Evolutionary conservation across 345 rosid species (phyloP).

Genomic region (Populus alba): DNA sequence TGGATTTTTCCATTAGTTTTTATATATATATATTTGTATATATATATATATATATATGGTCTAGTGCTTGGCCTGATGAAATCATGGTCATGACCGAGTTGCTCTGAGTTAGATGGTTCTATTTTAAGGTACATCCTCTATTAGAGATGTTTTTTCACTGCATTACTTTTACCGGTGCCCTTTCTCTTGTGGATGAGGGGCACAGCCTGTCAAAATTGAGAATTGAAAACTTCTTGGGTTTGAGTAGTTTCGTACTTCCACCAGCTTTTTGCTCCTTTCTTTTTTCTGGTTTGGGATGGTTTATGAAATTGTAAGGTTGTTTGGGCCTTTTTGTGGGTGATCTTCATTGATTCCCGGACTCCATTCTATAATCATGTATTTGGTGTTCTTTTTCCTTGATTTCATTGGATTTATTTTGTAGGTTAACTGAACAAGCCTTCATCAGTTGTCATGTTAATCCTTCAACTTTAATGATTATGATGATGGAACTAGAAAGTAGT

Average conservation of each 20-base stretch:
- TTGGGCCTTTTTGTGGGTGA: neutral
- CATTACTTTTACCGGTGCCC: neutral
- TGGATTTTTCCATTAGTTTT: neutral
- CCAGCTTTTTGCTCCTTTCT: neutral
- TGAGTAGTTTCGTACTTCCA: neutral
- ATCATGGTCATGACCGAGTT: neutral
- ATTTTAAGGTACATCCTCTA: neutral
- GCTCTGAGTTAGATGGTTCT: neutral
- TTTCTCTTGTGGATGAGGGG: neutral
- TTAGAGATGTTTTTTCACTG: neutral
- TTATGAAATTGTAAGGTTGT: neutral
- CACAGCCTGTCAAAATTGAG: neutral
- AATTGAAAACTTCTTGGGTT: neutral
- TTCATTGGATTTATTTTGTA: neutral
- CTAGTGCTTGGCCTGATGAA: neutral
- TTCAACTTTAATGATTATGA: neutral
- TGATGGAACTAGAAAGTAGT: neutral
- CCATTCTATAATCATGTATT: neutral
- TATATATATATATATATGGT: neutral
- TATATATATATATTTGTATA: neutral
- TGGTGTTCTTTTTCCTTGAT: neutral
- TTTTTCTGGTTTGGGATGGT: neutral
- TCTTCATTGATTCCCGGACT: neutral
- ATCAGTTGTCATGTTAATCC: neutral
- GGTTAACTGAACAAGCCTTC: neutral